Evolutionary conservation across 2,329 filamentous ascomycete genomes (phyloP).

Genomic region (Cytospora leucostoma): DNA sequence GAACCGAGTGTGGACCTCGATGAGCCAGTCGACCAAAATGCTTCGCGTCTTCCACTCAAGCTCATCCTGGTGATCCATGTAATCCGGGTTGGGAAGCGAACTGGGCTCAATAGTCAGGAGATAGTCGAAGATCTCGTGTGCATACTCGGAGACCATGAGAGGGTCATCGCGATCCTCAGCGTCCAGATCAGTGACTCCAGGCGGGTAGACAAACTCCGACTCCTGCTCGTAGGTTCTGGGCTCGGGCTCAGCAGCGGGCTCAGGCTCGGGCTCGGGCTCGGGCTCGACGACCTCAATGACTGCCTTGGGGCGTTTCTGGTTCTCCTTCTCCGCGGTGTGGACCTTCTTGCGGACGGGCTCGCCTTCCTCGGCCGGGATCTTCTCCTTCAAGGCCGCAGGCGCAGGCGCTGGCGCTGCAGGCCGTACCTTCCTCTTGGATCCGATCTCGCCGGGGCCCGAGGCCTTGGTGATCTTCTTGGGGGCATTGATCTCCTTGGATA

Average conservation of each 20-base stretch:
- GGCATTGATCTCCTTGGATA: slow-evolving; percentile 58
- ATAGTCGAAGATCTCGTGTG: slow-evolving; percentile 96
- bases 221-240: slow-evolving; percentile 38
- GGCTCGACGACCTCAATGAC: slow-evolving; percentile 39
- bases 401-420: slow-evolving; percentile 42
- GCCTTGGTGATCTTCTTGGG: slow-evolving; percentile 56
- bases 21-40: slow-evolving; percentile 96
- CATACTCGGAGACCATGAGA: slow-evolving; percentile 97
- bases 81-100: slow-evolving; percentile 81
- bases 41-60: slow-evolving; percentile 98
- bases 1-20: slow-evolving; percentile 97
- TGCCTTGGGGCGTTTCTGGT: slow-evolving; percentile 44
- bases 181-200: slow-evolving; percentile 68
- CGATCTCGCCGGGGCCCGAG: slow-evolving; percentile 30
- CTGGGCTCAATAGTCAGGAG: slow-evolving; percentile 81
- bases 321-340: slow-evolving; percentile 55
- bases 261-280: slow-evolving; percentile 34
- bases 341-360: slow-evolving; percentile 70
- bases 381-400: slow-evolving; percentile 58
- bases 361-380: slow-evolving; percentile 60
- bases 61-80: slow-evolving; percentile 93
- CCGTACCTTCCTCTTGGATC: slow-evolving; percentile 64
- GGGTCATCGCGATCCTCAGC: slow-evolving; percentile 89
- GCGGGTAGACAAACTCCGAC: slow-evolving; percentile 36
- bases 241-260: slow-evolving; percentile 31